These are phyloP conservation scores for Alternaria angustiovoidea DNA, from an alignment of 2,329 filamentous ascomycete genomes.

Conservation along the genomic window DNA sequence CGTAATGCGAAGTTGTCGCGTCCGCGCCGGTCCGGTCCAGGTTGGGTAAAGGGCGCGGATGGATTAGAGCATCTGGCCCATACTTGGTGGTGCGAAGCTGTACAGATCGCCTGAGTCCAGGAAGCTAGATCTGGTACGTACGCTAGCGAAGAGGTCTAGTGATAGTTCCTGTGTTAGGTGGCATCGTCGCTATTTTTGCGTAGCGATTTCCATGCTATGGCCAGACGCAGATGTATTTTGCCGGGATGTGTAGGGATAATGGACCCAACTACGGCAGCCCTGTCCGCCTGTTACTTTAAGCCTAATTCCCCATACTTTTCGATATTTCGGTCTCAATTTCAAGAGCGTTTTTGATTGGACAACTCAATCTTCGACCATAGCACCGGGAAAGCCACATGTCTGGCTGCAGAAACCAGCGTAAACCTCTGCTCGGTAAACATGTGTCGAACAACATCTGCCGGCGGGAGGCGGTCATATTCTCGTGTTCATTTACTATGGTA, in stretches of 20 bases:
- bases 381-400: slow-evolving; percentile 29
- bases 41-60: background rate
- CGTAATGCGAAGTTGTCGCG: background rate
- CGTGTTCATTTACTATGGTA: slow-evolving; percentile 25
- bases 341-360: slow-evolving; percentile 30
- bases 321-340: slow-evolving; percentile 27
- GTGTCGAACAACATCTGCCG: slow-evolving; percentile 24
- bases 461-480: slow-evolving; percentile 21
- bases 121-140: background rate
- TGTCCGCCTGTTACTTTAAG: slow-evolving; percentile 36
- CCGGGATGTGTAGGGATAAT: slow-evolving; percentile 29
- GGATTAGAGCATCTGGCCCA: slow-evolving; percentile 8
- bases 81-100: background rate
- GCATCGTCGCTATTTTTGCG: slow-evolving; percentile 36
- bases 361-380: slow-evolving; percentile 21
- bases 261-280: slow-evolving; percentile 26
- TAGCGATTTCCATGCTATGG: slow-evolving; percentile 4
- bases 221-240: slow-evolving; percentile 34
- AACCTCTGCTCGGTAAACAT: slow-evolving; percentile 19
- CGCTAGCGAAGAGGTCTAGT: background rate
- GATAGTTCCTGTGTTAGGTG: slow-evolving; percentile 13
- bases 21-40: background rate
- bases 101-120: slow-evolving; percentile 1
- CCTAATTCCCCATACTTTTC: slow-evolving; percentile 35
- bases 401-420: slow-evolving; percentile 10